Conservation (phyloP, 176 grass and related monocot genomes). For the Alopecurus myosuroides region DNA sequence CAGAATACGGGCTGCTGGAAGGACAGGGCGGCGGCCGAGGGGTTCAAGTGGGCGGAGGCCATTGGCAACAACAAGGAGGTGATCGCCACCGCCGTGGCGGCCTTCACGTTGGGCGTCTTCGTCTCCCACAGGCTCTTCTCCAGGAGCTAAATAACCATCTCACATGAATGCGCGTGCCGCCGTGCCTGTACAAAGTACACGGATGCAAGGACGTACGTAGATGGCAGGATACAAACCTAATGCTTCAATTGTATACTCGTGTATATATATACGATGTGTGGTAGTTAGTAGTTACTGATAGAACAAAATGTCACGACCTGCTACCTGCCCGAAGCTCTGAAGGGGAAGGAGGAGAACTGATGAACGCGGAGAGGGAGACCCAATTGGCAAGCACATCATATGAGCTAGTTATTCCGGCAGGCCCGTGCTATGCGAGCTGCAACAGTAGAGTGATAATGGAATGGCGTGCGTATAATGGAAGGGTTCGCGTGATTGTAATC, state of each 20-base stretch:
- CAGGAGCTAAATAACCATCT: not conserved
- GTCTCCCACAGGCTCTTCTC: conserved; percentile 33
- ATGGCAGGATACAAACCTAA: not conserved
- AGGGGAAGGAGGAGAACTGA: too few relatives aligned
- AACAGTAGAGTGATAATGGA: too few relatives aligned
- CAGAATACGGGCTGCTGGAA: conserved; percentile 20
- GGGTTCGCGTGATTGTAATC: too few relatives aligned
- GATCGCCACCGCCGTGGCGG: conserved; percentile 43
- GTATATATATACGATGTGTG: not conserved
- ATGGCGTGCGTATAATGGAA: too few relatives aligned
- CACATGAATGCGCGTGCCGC: not conserved
- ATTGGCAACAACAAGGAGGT: conserved; percentile 27
- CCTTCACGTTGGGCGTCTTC: conserved; percentile 54
- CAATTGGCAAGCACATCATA: too few relatives aligned
- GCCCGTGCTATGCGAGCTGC: too few relatives aligned
- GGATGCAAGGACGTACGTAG: not conserved
- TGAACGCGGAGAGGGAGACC: too few relatives aligned
- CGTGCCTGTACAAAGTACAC: not conserved
- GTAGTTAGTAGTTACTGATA: not conserved
- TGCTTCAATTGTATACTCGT: not conserved
- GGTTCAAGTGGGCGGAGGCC: conserved; percentile 16
- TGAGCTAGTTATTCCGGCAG: too few relatives aligned
- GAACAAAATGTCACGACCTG: not conserved
- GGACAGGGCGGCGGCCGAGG: conserved; percentile 4
- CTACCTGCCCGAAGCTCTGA: too few relatives aligned